Evolutionary conservation across 805 yeast species (phyloP), one percentile per base, ranked within the genome.

Genomic region (Candida yuanshanica): DNA sequence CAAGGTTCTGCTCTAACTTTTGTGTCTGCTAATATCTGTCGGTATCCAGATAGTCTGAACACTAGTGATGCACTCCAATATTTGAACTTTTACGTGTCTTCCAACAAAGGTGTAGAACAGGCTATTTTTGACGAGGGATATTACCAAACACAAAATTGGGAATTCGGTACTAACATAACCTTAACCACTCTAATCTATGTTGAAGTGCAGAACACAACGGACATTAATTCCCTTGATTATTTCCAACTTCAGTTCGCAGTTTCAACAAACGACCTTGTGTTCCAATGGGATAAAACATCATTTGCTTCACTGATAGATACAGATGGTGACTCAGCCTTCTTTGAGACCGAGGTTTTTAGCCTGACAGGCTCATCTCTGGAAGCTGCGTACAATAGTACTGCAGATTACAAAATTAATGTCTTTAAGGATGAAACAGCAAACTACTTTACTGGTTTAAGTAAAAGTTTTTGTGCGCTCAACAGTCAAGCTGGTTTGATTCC

Each of bases 391-490:
- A 36, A 45, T 34, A 44, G 46, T 16, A 25, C 46, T 2, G 22
- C 43, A 4, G 17, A 31, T 7, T 64, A 36, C 46, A 62, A 62
- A 11, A 44, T 82, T 12, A 74, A 70, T 51, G 52, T 83, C 3
- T 81, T 74, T 48, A 63, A 74, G 2, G 53, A 65, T 35, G 67
- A 63, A 3, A 62, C 66, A 27, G 50, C 55, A 8, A 53, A 63
- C 40, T 55, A 64, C 41, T 66, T 73, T 38, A 46, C 47, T 1
- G 60, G 58, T 2, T 54, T 83, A 37, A 68, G 71, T 37, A 63
- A 64, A 45, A 81, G 91, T 37, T 76, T 85, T 74, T 83, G 93
- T 61, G 95, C 95, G 0, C 63, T 86, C 7, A 60, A 70, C 36
- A 33, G 43, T 5, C 11, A 27, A 6, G 39, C 37, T 11, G 41